Base-by-base conservation (phyloP, 768 basidiomycete species). In the Boletus tylopilopsis region DNA sequence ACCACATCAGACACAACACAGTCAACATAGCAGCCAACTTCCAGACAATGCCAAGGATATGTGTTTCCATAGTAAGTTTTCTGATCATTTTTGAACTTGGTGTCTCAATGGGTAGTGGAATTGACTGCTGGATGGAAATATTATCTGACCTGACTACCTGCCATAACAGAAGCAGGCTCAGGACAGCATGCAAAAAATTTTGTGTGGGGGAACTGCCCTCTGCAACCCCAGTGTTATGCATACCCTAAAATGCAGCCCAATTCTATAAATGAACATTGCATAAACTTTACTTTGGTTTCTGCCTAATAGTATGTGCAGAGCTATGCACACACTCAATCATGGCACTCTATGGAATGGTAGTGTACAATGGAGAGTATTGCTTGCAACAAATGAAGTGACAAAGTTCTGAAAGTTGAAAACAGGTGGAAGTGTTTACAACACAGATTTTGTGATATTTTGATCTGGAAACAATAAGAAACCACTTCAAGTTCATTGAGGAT, bases 141-240 rank as follows among this genome's bases (percentile, higher is more conserved):
- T 94, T 5, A 84, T 89, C n/a, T n/a, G n/a, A n/a, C n/a, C 61
- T 79, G 92, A 48, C 73, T 95, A n/a, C 71, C 94, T 23, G 84
- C 89, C 90, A 13, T 93, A 94, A 65, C 76, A 80, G 21, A 94
- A 94, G 64, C 60, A 71, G 11, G 85, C 88, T 1, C 77, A 90
- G 44, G 85, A 92, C 58, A 67, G 79, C 96, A 3, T 98, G 94
- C 72, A 93, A 83, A 81, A 53, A 81, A 87, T 54, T 94, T 94
- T 10, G 68, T 71, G 19, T 97, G 94, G 60, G 69, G 59, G 16
- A 59, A 69, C 16, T 97, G 94, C 67, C 90, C 93, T 18, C 57
- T 97, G 37, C 77, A 67, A 40, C 53, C 71, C 19, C 78, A 80
- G 71, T 98, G 94, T 60, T 68, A 73, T n/a, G 94, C 87, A 2